A percentile compares a stretch with the other conserved stretches of the same genome.
These are phyloP conservation scores for Telopea speciosissima DNA, from an alignment of 177 flowering plant genomes.

Conservation along the genomic window DNA sequence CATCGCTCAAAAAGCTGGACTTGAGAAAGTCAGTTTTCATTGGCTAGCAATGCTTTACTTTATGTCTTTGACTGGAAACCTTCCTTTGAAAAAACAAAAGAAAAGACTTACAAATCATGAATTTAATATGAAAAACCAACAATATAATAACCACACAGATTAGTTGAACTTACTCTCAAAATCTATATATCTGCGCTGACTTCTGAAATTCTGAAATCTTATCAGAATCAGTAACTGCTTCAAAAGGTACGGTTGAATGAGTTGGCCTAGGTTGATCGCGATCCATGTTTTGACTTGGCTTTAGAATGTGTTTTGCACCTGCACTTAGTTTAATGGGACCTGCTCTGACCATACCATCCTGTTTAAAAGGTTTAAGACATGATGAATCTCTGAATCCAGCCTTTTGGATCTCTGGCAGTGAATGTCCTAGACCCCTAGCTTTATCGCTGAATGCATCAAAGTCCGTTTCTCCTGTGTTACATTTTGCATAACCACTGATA, in stretches of 20 bases:
- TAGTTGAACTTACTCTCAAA: slow-evolving; percentile 27
- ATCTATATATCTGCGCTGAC: slow-evolving; percentile 35
- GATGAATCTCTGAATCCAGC: slow-evolving; percentile 12
- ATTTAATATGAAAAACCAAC: slow-evolving; percentile 2
- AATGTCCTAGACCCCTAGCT: slow-evolving; percentile 7
- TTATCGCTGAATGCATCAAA: slow-evolving; percentile 13
- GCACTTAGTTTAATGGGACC: slow-evolving; percentile 55
- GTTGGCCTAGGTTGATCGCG: slow-evolving; percentile 27
- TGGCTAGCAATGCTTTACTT: neutral
- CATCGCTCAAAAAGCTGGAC: neutral
- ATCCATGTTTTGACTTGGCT: slow-evolving; percentile 37
- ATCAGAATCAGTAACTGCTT: slow-evolving; percentile 15
- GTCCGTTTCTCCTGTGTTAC: slow-evolving; percentile 10
- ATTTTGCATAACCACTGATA: no score
- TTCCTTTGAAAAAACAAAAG: neutral
- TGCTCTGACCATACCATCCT: slow-evolving; percentile 23
- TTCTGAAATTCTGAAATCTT: slow-evolving; percentile 28
- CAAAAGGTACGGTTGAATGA: slow-evolving; percentile 40
- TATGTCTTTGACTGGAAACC: neutral
- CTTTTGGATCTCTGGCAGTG: slow-evolving; percentile 12
- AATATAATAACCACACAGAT: neutral
- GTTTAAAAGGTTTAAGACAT: slow-evolving; percentile 17
- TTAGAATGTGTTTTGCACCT: slow-evolving; percentile 58
- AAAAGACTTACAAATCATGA: neutral
- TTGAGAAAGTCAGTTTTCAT: neutral